Evolutionary conservation across 2,329 filamentous ascomycete genomes (phyloP), one percentile per base, ranked within the genome.

Genomic region (Ceratocystis variospora): DNA sequence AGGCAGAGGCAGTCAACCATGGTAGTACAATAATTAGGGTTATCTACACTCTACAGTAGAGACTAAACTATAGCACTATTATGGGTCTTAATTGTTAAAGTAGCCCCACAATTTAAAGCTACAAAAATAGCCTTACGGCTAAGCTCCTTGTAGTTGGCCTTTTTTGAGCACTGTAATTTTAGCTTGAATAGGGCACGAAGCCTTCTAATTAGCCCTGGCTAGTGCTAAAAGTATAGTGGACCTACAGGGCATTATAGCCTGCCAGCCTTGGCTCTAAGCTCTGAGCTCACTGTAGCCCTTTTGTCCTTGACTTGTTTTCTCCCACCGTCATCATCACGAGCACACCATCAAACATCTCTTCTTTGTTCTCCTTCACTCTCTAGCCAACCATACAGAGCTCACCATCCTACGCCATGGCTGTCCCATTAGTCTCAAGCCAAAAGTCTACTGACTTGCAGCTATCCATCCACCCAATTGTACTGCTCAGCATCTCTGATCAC

Each of bases 401-500:
- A 22, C 7, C 10, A 28, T 44, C 15, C 3, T 1, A 41, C 41
- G 28, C 12, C 25, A 65, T 62, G 57, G 44, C 10, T 15, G 31
- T 22, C 46, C 33, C 48, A 6, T 55, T 89, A 69, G 74, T 90
- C 61, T 89, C 87, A 5, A 80, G 79, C 67, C 81, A 85, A 72
- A 87, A 85, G 75, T 81, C 84, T 70, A 82, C 83, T 53, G 89
- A 94, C 75, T 84, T 95, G 57, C 87, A 90, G 70, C 85, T 91
- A 66, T 85, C 91, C 71, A 84, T 99, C 19, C 94, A 99, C 73
- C 94, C 94, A 31, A 86, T 99, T 62, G 92, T 96, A 64, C 87
- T 97, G 70, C 89, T 99, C 77, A 95, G 89, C 70, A 94, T 99
- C 72, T 96, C 93, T 71, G 94, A 99, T 76, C 95, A 96, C 75